These are phyloP conservation scores for Bretschneidera sinensis DNA, from an alignment of 345 rosid genomes.

Conservation along the genomic window DNA sequence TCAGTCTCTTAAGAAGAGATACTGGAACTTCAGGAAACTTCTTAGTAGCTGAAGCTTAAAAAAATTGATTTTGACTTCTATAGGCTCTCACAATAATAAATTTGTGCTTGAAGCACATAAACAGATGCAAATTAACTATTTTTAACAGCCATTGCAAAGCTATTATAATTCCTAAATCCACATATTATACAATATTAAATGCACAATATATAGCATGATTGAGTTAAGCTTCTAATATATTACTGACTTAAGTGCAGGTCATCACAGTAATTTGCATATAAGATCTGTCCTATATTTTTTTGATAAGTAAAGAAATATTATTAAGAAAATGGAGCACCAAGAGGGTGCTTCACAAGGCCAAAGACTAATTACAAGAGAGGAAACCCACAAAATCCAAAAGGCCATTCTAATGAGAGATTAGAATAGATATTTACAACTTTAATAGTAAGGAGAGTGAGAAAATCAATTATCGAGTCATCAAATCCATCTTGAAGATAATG, in stretches of 20 bases:
- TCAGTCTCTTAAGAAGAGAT: background rate
- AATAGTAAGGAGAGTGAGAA: slow-evolving; percentile 18
- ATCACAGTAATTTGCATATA: background rate
- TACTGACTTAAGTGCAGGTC: background rate
- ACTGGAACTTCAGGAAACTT: background rate
- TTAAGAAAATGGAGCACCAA: no score
- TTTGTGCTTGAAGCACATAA: background rate
- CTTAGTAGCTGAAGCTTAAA: background rate
- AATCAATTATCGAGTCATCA: slow-evolving; percentile 79
- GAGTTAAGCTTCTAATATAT: background rate
- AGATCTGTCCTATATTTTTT: no score
- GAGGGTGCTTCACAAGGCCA: no score
- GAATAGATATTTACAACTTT: background rate
- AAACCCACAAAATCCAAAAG: no score
- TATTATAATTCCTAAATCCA: background rate
- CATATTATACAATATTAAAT: no score
- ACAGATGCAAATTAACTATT: background rate
- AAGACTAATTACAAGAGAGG: no score
- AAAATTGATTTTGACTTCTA: background rate
- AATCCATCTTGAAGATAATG: slow-evolving; percentile 94
- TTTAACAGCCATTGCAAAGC: no score
- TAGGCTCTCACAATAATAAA: background rate
- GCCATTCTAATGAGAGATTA: background rate
- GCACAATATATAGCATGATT: background rate
- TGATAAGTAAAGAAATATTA: no score